A percentile compares a stretch with the other conserved stretches of the same genome.
Evolutionary conservation across 805 yeast genomes (phyloP).

Genomic region (Wickerhamomyces silvicola): DNA sequence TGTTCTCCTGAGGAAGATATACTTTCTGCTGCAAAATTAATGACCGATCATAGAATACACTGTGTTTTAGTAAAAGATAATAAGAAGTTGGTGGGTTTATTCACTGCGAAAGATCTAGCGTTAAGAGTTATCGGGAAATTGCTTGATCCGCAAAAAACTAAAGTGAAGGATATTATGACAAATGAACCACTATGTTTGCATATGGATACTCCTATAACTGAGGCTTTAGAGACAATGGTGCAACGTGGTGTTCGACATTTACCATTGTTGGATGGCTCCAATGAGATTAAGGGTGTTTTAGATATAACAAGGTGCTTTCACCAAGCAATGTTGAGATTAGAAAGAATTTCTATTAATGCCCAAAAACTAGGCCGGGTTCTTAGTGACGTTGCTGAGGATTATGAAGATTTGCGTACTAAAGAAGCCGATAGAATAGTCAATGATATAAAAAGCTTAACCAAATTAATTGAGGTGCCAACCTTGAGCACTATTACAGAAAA

Average conservation of each 20-base stretch:
- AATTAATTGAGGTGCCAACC: conserved; percentile 36
- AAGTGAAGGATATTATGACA: conserved; percentile 35
- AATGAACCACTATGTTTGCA: conserved; percentile 29
- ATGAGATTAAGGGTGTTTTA: conserved; percentile 34
- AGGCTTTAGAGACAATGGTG: conserved; percentile 37
- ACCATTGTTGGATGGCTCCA: conserved; percentile 32
- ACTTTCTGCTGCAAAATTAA: conserved; percentile 26
- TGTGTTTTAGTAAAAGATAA: conserved; percentile 33
- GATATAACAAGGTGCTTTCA: conserved; percentile 42
- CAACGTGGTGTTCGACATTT: conserved; percentile 35
- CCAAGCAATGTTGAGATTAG: conserved; percentile 38
- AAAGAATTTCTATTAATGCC: conserved; percentile 33
- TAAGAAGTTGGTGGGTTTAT: conserved; percentile 29
- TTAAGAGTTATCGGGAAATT: conserved; percentile 32
- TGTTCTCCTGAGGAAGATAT: conserved; percentile 29
- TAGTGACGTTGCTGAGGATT: conserved; percentile 25
- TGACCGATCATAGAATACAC: conserved; percentile 34
- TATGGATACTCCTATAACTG: conserved; percentile 32
- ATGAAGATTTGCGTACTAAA: conserved; percentile 16
- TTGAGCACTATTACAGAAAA: conserved; percentile 19
- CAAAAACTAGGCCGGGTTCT: conserved; percentile 24
- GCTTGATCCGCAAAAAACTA: conserved; percentile 21
- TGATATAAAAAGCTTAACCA: conserved; percentile 33
- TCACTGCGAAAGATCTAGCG: conserved; percentile 42
- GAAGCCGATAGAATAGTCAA: conserved; percentile 21